These are phyloP conservation scores for Coprinopsis sp. DNA, from an alignment of 768 basidiomycete species.

Conservation along the genomic window DNA sequence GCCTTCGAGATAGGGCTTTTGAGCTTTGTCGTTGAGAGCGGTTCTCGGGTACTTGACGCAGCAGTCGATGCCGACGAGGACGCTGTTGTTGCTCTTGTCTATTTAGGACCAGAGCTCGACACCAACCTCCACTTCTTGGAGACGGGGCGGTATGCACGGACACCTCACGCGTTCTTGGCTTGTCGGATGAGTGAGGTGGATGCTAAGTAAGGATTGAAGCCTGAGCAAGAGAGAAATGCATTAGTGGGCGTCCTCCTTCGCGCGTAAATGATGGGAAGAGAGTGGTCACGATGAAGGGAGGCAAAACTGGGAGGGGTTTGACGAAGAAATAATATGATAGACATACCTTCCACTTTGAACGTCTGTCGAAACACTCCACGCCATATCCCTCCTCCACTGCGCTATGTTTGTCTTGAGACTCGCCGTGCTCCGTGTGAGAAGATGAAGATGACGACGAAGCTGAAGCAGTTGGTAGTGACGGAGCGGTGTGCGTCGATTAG, in stretches of 20 bases:
- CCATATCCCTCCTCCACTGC: slow-evolving; percentile 35
- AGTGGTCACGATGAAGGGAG: too few species aligned
- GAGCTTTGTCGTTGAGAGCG: too few species aligned
- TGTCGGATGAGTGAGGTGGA: slow-evolving; percentile 68
- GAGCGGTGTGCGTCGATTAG: slow-evolving; percentile 5
- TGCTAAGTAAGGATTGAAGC: too few species aligned
- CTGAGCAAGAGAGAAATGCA: too few species aligned
- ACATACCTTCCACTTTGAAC: slow-evolving; percentile 64
- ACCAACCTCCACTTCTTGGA: neutral
- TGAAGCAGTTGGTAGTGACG: too few species aligned
- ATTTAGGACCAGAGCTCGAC: too few species aligned
- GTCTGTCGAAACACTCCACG: slow-evolving; percentile 60
- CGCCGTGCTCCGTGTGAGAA: slow-evolving; percentile 23
- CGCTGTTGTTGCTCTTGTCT: neutral
- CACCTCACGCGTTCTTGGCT: slow-evolving; percentile 64
- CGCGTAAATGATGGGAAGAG: too few species aligned
- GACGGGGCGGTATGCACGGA: slow-evolving; percentile 29
- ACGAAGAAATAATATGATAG: neutral
- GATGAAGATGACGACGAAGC: too few species aligned
- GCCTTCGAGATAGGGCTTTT: neutral
- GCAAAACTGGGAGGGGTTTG: slow-evolving; percentile 50
- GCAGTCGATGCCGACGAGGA: neutral
- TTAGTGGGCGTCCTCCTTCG: too few species aligned
- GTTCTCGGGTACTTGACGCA: too few species aligned
- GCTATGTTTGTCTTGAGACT: slow-evolving; percentile 15